These are phyloP conservation scores for Ceratocystis smalleyi DNA, from an alignment of 2,329 filamentous ascomycete genomes.

Conservation along the genomic window DNA sequence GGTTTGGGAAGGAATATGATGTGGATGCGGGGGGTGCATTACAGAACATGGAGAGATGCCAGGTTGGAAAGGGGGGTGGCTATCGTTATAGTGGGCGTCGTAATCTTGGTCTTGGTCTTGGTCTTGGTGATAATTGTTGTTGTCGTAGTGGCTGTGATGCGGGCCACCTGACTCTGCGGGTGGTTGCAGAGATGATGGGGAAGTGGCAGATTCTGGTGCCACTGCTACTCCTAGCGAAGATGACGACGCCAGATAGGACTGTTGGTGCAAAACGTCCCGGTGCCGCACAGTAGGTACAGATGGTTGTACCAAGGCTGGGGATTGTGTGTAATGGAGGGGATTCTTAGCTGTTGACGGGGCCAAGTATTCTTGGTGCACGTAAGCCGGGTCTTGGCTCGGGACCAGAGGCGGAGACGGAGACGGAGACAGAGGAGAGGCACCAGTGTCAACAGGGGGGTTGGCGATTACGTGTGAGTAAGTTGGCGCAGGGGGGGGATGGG, in stretches of 20 bases:
- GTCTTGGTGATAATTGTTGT: slow-evolving; percentile 12
- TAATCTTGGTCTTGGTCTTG: slow-evolving; percentile 28
- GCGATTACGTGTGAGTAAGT: neutral
- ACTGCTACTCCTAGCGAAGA: neutral
- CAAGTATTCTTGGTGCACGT: neutral
- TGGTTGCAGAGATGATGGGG: neutral
- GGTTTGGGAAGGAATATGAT: slow-evolving; percentile 22
- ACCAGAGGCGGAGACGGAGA: neutral
- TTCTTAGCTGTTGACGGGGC: neutral
- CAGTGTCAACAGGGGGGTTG: neutral
- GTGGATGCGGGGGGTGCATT: too few relatives aligned
- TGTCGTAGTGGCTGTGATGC: neutral
- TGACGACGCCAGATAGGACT: neutral
- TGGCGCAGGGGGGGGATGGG: neutral
- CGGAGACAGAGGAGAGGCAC: neutral
- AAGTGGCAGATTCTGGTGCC: neutral
- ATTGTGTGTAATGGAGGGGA: neutral
- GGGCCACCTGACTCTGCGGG: neutral
- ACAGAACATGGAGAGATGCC: slow-evolving; percentile 20
- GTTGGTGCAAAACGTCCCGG: neutral
- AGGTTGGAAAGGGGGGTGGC: slow-evolving; percentile 27
- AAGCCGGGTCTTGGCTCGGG: neutral
- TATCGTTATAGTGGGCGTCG: slow-evolving; percentile 36
- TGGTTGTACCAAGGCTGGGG: neutral
- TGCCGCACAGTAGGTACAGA: neutral